Conservation (phyloP, 2,329 filamentous ascomycete species). For the Diaporthe aspalathi region DNA sequence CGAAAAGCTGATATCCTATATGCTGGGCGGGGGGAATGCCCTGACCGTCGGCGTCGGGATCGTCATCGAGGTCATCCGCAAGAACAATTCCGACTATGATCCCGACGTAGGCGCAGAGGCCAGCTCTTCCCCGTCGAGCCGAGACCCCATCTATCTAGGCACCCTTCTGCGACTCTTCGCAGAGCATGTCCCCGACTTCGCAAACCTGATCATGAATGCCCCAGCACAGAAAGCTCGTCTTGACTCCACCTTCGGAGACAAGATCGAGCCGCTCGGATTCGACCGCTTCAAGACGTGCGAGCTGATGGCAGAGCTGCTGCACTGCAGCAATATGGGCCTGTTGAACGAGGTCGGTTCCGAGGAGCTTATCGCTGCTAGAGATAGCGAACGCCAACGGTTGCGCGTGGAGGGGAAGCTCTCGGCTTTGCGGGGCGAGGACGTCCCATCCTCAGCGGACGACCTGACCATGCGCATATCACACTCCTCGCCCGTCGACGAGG, state of each 20-base stretch:
- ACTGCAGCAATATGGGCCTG: slow-evolving; percentile 98
- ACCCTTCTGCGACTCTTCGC: slow-evolving; percentile 90
- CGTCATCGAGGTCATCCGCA: slow-evolving; percentile 97
- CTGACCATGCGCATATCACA: slow-evolving; percentile 69
- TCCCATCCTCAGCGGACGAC: slow-evolving; percentile 67
- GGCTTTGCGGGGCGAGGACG: slow-evolving; percentile 53
- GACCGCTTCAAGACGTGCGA: slow-evolving; percentile 99
- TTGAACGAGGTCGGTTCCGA: slow-evolving; percentile 93
- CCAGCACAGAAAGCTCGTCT: slow-evolving; percentile 79
- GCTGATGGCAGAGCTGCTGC: slow-evolving; percentile 95
- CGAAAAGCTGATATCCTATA: slow-evolving; percentile 85
- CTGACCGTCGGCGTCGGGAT: slow-evolving; percentile 97
- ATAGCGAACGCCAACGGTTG: slow-evolving; percentile 83
- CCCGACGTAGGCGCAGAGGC: slow-evolving; percentile 87
- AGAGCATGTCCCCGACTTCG: slow-evolving; percentile 91
- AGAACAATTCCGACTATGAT: slow-evolving; percentile 99
- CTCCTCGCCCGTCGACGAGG: slow-evolving; percentile 67
- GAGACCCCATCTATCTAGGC: slow-evolving; percentile 95
- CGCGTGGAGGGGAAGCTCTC: slow-evolving; percentile 81
- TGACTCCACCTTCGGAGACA: slow-evolving; percentile 88
- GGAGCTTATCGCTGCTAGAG: slow-evolving; percentile 82
- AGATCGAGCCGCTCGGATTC: slow-evolving; percentile 94
- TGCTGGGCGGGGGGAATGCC: slow-evolving; percentile 93
- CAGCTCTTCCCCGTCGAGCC: slow-evolving; percentile 81
- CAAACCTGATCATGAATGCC: slow-evolving; percentile 85